Conservation (phyloP, 2,329 filamentous ascomycete species). For the Talaromyces sp. region DNA sequence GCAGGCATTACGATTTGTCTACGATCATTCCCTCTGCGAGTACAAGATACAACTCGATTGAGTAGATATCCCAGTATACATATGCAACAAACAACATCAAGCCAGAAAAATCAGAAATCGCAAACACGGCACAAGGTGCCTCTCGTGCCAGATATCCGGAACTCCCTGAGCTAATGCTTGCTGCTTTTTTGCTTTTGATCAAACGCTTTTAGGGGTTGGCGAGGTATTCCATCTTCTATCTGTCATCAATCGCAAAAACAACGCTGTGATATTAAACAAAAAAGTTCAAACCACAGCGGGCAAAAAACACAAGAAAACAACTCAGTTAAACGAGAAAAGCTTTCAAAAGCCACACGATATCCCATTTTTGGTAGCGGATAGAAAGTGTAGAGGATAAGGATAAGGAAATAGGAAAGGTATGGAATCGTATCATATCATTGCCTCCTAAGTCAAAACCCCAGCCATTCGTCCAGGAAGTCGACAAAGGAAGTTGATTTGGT, state of each 20-base stretch:
- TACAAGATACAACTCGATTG: conserved; percentile 22
- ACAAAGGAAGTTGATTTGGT: conserved; percentile 26
- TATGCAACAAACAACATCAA: conserved; percentile 44
- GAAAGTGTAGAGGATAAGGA: conserved; percentile 19
- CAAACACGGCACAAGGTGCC: conserved; percentile 43
- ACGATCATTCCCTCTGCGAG: background rate
- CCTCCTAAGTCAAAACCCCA: conserved; percentile 8
- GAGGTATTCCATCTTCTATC: conserved; percentile 55
- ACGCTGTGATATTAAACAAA: conserved; percentile 21
- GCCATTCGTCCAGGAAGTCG: conserved; percentile 5
- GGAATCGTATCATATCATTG: conserved; percentile 29
- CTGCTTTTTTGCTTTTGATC: conserved; percentile 57
- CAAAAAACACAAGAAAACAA: background rate
- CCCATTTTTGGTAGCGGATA: conserved; percentile 3
- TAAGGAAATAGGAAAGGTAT: conserved; percentile 20
- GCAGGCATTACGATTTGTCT: background rate
- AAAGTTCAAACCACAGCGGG: conserved; percentile 13
- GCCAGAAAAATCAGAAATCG: conserved; percentile 38
- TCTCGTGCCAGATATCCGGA: conserved; percentile 79
- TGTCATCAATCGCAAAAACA: conserved; percentile 30
- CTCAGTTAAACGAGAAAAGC: background rate
- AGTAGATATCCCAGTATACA: conserved; percentile 35
- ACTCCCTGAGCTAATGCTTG: conserved; percentile 62
- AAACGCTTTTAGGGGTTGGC: conserved; percentile 55
- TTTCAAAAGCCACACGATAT: conserved; percentile 6